Evolutionary conservation across 352 stramenopile species (phyloP).

Genomic region (Globisporangium barbulae): DNA sequence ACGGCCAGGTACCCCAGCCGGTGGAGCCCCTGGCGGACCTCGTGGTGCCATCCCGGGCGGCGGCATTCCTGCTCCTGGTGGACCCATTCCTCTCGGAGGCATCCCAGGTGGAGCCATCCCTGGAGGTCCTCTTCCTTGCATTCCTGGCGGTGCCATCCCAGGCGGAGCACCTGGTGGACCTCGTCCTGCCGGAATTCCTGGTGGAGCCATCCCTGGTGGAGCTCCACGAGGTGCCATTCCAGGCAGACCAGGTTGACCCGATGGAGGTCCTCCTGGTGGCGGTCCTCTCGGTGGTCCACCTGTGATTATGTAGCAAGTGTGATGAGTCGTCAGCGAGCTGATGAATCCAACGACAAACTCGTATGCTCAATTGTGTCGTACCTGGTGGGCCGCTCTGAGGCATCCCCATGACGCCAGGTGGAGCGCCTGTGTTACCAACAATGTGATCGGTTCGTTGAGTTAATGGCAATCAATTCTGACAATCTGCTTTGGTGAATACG

Average conservation of each 20-base stretch:
- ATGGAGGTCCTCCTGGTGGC: constrained; percentile 24
- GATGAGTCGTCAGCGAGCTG: neutral
- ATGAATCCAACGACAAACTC: neutral
- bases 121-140: neutral
- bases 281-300: constrained; percentile 18
- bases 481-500: neutral
- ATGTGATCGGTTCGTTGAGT: neutral
- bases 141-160: neutral
- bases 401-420: constrained; percentile 23
- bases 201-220: constrained; percentile 11
- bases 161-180: neutral
- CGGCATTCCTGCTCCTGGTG: constrained; percentile 11
- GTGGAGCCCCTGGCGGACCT: constrained; percentile 7
- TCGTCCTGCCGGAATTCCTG: neutral
- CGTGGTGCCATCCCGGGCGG: neutral
- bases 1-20: neutral
- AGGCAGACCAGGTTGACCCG: constrained; percentile 25
- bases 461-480: neutral
- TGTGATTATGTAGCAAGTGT: neutral
- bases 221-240: constrained; percentile 8
- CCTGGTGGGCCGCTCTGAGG: constrained; percentile 27
- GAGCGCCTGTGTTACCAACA: constrained; percentile 15
- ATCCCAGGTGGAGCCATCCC: constrained; percentile 8
- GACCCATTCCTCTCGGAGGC: constrained; percentile 15
- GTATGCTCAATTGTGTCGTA: neutral